A percentile compares a stretch with the other conserved stretches of the same genome.
These are phyloP conservation scores for Takashimella tepidaria DNA, from an alignment of 1,284 basidiomycete species.

Conservation along the genomic window DNA sequence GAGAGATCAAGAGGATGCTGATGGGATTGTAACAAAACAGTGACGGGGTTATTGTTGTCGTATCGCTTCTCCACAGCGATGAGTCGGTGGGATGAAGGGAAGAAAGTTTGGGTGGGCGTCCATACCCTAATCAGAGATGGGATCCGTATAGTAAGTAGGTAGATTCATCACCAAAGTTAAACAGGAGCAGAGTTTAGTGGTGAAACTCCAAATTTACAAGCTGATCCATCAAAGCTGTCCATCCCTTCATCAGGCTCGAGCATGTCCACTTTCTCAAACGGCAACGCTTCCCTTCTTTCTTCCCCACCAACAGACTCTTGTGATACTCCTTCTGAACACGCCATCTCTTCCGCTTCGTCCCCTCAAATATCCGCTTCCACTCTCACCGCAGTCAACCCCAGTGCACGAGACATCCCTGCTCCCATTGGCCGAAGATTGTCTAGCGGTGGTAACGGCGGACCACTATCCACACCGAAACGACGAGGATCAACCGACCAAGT, in stretches of 20 bases:
- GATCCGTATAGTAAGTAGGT: slow-evolving; percentile 35
- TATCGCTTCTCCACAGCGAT: slow-evolving; percentile 40
- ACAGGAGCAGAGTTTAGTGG: too few relatives aligned
- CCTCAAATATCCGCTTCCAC: slow-evolving; percentile 3
- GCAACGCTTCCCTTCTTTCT: slow-evolving; percentile 1
- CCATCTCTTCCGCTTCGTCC: too few relatives aligned
- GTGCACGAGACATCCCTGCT: background rate
- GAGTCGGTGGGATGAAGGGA: slow-evolving; percentile 41
- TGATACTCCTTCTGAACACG: background rate
- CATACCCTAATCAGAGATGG: slow-evolving; percentile 37
- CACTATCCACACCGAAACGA: background rate
- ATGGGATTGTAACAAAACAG: slow-evolving; percentile 8
- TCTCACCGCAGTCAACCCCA: slow-evolving; percentile 3
- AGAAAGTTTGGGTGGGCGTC: slow-evolving; percentile 41
- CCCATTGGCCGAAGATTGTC: too few relatives aligned
- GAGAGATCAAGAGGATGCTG: too few relatives aligned
- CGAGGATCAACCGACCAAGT: background rate
- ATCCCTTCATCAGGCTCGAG: slow-evolving; percentile 1
- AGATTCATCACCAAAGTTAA: too few relatives aligned
- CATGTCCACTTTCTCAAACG: slow-evolving; percentile 1
- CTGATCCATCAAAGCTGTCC: slow-evolving; percentile 8
- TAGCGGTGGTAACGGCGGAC: too few relatives aligned
- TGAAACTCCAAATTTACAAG: too few relatives aligned
- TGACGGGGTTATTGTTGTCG: slow-evolving; percentile 38
- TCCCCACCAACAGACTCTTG: background rate